Evolutionary conservation across 164 flowering plant genomes (phyloP).

Genomic region (Magnolia officinalis): DNA sequence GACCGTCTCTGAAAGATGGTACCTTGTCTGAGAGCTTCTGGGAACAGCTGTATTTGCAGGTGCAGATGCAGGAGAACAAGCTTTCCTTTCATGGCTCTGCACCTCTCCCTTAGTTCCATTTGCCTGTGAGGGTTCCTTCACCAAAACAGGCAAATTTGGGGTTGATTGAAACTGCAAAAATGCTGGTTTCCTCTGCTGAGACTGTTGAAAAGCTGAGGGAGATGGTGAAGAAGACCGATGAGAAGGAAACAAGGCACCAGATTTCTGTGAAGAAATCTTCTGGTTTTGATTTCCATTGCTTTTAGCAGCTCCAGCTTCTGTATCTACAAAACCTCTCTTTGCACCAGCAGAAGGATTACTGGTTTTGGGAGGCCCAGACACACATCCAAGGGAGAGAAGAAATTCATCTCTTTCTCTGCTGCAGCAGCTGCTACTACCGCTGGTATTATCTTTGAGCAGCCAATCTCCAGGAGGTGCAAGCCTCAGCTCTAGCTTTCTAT

Average conservation of each 20-base stretch:
- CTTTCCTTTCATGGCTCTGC: conserved; percentile 49
- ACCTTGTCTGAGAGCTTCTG: conserved; percentile 85
- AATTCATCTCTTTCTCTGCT: conserved; percentile 27
- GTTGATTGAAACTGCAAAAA: conserved; percentile 29
- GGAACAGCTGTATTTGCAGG: conserved; percentile 47
- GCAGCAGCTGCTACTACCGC: conserved; percentile 5
- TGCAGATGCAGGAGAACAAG: conserved; percentile 35
- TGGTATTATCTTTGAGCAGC: background rate
- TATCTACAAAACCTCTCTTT: conserved; percentile 21
- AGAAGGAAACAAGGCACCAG: conserved; percentile 6
- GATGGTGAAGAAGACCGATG: conserved; percentile 20
- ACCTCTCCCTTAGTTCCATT: conserved; percentile 41
- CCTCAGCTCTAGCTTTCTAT: conserved; percentile 72
- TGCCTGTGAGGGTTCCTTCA: conserved; percentile 51
- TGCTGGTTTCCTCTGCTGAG: conserved; percentile 24
- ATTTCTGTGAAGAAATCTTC: conserved; percentile 12
- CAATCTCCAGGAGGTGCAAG: conserved; percentile 75
- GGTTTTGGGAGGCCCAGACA: conserved; percentile 18
- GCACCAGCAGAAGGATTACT: conserved; percentile 16
- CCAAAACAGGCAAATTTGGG: conserved; percentile 26
- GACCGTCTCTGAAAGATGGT: conserved; percentile 13
- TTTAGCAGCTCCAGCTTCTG: conserved; percentile 6
- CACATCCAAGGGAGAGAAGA: conserved; percentile 37
- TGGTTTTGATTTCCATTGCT: conserved; percentile 24
- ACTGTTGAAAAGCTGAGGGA: conserved; percentile 19